Conservation (phyloP, 2,329 filamentous ascomycete species). For the Cladosporium sp. region DNA sequence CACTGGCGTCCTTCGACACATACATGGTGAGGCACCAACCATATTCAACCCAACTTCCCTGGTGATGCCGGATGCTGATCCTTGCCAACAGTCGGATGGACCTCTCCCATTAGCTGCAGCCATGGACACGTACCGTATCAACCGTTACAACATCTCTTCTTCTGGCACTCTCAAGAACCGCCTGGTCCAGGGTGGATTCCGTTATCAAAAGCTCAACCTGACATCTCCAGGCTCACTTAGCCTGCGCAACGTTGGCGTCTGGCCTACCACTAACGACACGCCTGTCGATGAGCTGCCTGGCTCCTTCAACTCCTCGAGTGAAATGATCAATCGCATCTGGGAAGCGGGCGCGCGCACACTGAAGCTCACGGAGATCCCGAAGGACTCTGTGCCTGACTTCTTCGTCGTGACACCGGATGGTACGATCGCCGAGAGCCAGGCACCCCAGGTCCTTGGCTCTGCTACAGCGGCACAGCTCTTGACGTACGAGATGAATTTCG, state of each 20-base stretch:
- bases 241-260: not conserved
- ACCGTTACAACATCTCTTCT: conserved; percentile 1
- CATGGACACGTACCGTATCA: conserved; percentile 3
- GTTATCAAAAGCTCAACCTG: conserved; percentile 5
- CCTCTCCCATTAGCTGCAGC: not conserved
- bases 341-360: not conserved
- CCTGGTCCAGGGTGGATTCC: not conserved
- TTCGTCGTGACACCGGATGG: not conserved
- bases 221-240: not conserved
- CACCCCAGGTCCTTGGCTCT: not conserved
- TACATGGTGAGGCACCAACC: not conserved
- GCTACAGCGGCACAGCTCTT: not conserved
- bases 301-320: not conserved
- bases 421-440: not conserved
- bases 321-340: not conserved
- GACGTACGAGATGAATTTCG: not conserved
- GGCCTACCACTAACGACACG: not conserved
- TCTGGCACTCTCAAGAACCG: not conserved
- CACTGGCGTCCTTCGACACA: not conserved
- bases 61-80: not conserved
- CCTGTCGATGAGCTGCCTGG: not conserved
- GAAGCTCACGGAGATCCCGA: not conserved
- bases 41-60: not conserved
- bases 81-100: not conserved
- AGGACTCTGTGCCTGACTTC: not conserved